A percentile compares a stretch with the other conserved stretches of the same genome.
These are phyloP conservation scores for Tubosaeta brunneosetosa DNA, from an alignment of 768 basidiomycete genomes.

Conservation along the genomic window DNA sequence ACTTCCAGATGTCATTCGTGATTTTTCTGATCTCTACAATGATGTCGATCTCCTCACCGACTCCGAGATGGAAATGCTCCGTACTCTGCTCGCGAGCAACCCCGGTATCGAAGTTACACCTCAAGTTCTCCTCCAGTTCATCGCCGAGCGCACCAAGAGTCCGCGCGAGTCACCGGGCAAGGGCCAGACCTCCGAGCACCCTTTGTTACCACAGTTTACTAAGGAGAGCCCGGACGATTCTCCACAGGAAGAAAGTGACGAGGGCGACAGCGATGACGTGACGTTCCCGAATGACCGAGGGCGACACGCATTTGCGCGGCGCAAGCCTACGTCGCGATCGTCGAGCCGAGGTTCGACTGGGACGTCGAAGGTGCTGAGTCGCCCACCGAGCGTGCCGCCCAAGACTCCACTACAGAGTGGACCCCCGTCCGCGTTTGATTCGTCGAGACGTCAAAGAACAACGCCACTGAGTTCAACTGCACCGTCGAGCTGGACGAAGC, in stretches of 20 bases:
- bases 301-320: conserved; percentile 26
- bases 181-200: conserved; percentile 9
- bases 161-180: conserved; percentile 28
- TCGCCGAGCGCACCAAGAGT: conserved; percentile 55
- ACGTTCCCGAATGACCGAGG: conserved; percentile 38
- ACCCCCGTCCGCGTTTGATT: conserved; percentile 59
- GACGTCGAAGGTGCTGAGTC: conserved; percentile 40
- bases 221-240: conserved; percentile 31
- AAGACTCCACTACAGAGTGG: conserved; percentile 41
- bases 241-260: conserved; percentile 32
- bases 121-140: conserved; percentile 54
- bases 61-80: conserved; percentile 60
- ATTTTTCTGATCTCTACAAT: conserved; percentile 56
- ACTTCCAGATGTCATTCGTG: conserved; percentile 65
- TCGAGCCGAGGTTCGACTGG: conserved; percentile 54
- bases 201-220: conserved; percentile 5
- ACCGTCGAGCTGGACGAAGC: conserved; percentile 74
- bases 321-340: conserved; percentile 42
- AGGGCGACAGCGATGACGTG: conserved; percentile 34
- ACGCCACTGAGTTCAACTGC: conserved; percentile 55
- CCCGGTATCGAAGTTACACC: conserved; percentile 69
- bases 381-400: conserved; percentile 58
- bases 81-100: conserved; percentile 50
- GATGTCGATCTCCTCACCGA: conserved; percentile 60
- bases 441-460: conserved; percentile 63